Evolutionary conservation across 208 protist species (phyloP).

Genomic region (Leishmania martiniquensis): DNA sequence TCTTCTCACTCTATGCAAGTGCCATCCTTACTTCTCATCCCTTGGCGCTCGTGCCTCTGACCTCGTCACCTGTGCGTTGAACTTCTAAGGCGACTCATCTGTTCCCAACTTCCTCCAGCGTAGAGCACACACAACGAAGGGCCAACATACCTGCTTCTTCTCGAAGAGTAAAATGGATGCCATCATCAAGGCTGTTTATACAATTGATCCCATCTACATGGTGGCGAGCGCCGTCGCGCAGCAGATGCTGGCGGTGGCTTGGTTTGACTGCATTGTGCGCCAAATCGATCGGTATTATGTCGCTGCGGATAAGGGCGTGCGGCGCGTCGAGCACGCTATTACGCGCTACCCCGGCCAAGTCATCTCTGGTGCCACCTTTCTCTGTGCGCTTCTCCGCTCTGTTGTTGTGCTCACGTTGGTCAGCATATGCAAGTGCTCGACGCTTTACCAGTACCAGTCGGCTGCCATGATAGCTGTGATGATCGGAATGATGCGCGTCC

Average conservation of each 20-base stretch:
- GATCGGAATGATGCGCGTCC: constrained; percentile 56
- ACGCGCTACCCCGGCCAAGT: constrained; percentile 59
- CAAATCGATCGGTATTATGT: constrained; percentile 75
- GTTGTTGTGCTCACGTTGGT: constrained; percentile 49
- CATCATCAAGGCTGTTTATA: constrained; percentile 24
- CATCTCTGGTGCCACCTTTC: constrained; percentile 45
- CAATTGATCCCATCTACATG: constrained; percentile 58
- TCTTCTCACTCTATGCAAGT: background rate
- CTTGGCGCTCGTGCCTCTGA: background rate
- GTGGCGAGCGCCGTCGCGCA: constrained; percentile 57
- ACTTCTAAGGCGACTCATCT: background rate
- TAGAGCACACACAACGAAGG: background rate
- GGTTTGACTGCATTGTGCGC: constrained; percentile 81
- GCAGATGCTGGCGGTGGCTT: constrained; percentile 72
- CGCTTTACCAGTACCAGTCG: constrained; percentile 65
- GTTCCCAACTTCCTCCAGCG: background rate
- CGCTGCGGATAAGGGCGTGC: constrained; percentile 90
- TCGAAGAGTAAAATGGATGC: constrained; percentile 19
- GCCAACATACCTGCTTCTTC: background rate
- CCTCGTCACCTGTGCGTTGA: background rate
- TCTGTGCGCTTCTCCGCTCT: constrained; percentile 49
- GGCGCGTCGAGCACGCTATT: constrained; percentile 74
- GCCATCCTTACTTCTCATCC: background rate
- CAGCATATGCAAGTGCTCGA: constrained; percentile 42
- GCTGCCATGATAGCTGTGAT: constrained; percentile 53